These are phyloP conservation scores for Ustilago trichophora DNA, from an alignment of 1,284 basidiomycete genomes.

Conservation along the genomic window DNA sequence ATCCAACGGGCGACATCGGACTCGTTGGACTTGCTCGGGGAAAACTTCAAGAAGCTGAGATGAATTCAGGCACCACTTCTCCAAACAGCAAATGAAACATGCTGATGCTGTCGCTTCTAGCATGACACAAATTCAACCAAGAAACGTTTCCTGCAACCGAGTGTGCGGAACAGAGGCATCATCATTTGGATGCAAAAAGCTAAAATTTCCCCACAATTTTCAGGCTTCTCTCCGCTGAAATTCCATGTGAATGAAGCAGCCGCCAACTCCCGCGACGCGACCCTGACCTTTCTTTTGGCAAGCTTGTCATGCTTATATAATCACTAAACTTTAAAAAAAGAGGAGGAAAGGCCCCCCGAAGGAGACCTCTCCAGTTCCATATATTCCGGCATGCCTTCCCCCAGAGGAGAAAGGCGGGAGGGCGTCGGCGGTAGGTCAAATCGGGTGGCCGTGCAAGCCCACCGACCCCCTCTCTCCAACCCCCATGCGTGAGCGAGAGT, in stretches of 20 bases:
- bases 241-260: conserved; percentile 13
- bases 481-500: conserved; percentile 53
- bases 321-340: conserved; percentile 3
- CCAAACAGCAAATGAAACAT: too few species aligned
- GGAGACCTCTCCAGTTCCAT: conserved; percentile 40
- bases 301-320: conserved; percentile 35
- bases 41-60: too few species aligned
- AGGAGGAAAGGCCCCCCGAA: conserved; percentile 24
- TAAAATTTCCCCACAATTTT: conserved; percentile 10
- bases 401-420: conserved; percentile 54
- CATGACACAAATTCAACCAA: too few species aligned
- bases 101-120: too few species aligned
- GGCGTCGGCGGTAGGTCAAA: conserved; percentile 53
- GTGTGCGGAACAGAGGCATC: too few species aligned
- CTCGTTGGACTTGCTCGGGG: too few species aligned
- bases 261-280: neutral
- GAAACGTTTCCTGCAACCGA: neutral
- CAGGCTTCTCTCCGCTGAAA: neutral
- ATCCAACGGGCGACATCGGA: too few species aligned
- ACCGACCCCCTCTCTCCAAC: conserved; percentile 52
- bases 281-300: too few species aligned
- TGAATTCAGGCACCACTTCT: too few species aligned
- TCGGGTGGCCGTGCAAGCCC: conserved; percentile 56
- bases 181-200: neutral
- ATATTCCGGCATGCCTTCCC: conserved; percentile 52